These are phyloP conservation scores for Dillenia turbinata DNA, from an alignment of 164 flowering plant genomes.

Conservation along the genomic window DNA sequence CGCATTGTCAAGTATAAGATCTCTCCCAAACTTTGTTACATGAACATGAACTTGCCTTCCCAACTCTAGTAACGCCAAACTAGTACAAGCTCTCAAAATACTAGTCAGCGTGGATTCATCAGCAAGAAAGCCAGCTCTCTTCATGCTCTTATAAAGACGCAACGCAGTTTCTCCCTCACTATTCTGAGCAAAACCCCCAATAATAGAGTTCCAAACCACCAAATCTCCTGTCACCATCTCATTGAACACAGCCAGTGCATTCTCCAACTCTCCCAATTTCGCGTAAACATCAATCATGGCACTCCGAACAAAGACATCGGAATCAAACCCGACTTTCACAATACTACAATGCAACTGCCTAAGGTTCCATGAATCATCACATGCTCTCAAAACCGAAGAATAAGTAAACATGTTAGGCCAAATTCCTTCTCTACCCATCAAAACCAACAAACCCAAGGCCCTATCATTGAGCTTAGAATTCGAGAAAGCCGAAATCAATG, in stretches of 20 bases:
- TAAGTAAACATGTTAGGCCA: slow-evolving; percentile 74
- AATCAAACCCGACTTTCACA: slow-evolving; percentile 57
- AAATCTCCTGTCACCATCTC: slow-evolving; percentile 73
- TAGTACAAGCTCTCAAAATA: slow-evolving; percentile 76
- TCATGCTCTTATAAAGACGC: slow-evolving; percentile 64
- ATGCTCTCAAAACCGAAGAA: slow-evolving; percentile 72
- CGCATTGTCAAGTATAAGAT: slow-evolving; percentile 74
- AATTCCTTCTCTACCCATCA: slow-evolving; percentile 72
- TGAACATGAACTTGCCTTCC: slow-evolving; percentile 89
- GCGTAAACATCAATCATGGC: slow-evolving; percentile 73
- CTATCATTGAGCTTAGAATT: slow-evolving; percentile 21
- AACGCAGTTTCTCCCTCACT: slow-evolving; percentile 61
- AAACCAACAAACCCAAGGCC: slow-evolving; percentile 47
- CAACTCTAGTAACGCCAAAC: slow-evolving; percentile 58
- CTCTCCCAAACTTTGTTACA: slow-evolving; percentile 56
- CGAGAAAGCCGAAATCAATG: slow-evolving; percentile 67
- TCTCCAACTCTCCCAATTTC: slow-evolving; percentile 51
- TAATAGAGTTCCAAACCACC: slow-evolving; percentile 84
- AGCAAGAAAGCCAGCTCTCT: slow-evolving; percentile 53
- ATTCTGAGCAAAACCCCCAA: slow-evolving; percentile 78
- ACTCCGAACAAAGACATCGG: slow-evolving; percentile 79
- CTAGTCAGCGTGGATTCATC: slow-evolving; percentile 68
- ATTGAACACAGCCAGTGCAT: slow-evolving; percentile 48
- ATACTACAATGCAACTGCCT: slow-evolving; percentile 57
- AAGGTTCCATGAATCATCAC: slow-evolving; percentile 36